These are phyloP conservation scores for Oenanthe javanica DNA, from an alignment of 140 eudicot genomes.

Conservation along the genomic window DNA sequence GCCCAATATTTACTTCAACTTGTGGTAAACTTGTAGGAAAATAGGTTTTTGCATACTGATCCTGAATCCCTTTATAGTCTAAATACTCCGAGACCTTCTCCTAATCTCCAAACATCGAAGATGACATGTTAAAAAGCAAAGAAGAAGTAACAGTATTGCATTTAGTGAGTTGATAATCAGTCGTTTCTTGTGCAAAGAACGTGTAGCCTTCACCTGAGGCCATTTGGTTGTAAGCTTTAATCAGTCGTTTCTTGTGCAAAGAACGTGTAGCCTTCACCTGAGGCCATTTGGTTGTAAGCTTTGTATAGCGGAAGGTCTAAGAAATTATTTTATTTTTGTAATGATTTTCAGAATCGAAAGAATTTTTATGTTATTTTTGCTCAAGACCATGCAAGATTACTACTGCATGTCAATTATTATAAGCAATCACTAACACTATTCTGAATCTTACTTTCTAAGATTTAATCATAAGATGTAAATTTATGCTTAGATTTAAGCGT, in stretches of 20 bases:
- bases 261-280: conserved; percentile 16
- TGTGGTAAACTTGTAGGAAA: conserved; percentile 15
- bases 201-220: conserved; percentile 12
- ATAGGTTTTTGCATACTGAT: conserved; percentile 8
- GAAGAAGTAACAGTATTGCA: conserved; percentile 31
- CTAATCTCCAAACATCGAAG: conserved; percentile 34
- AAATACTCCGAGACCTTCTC: conserved; percentile 10
- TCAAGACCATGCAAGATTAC: too few species aligned
- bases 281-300: conserved; percentile 14
- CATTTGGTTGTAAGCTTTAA: conserved; percentile 12
- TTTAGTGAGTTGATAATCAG: conserved; percentile 15
- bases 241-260: conserved; percentile 13
- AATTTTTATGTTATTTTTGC: too few species aligned
- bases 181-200: conserved; percentile 16
- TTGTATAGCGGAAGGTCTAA: conserved; percentile 12
- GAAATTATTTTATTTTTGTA: too few species aligned
- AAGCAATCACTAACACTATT: too few species aligned
- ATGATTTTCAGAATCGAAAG: too few species aligned
- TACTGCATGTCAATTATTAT: too few species aligned
- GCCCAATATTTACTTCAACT: conserved; percentile 15
- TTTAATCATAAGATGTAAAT: too few species aligned
- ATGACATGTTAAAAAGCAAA: conserved; percentile 37
- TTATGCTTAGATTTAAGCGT: too few species aligned
- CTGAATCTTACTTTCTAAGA: too few species aligned
- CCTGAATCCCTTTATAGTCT: conserved; percentile 14